A percentile compares a stretch with the other conserved stretches of the same genome.
These are phyloP conservation scores for Paramecium pentaurelia DNA, from an alignment of 73 alveolate species.

Conservation along the genomic window DNA sequence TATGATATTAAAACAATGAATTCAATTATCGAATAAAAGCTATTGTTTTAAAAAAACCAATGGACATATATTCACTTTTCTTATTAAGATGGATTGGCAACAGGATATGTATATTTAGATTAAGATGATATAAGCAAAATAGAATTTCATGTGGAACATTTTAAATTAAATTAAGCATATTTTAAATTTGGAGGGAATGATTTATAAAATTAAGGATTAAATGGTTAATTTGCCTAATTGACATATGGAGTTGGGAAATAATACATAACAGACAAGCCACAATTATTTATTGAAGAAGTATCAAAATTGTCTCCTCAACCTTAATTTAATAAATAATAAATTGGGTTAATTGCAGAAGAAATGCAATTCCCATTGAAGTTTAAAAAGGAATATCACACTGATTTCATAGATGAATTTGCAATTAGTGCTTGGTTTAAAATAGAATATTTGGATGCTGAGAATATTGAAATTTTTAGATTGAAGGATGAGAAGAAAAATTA, in stretches of 20 bases:
- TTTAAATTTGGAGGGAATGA: neutral
- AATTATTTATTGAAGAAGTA: neutral
- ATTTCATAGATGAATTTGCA: neutral
- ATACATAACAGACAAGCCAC: neutral
- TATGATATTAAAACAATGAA: slow-evolving; percentile 25
- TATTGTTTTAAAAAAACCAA: neutral
- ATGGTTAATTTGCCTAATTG: neutral
- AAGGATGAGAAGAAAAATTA: neutral
- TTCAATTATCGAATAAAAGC: neutral
- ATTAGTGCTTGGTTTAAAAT: slow-evolving; percentile 11
- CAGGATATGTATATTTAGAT: neutral
- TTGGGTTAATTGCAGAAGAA: neutral
- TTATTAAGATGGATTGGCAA: neutral
- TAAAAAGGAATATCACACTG: neutral
- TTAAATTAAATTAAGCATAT: neutral
- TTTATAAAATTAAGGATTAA: neutral
- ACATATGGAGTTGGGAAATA: neutral
- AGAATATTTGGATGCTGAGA: neutral
- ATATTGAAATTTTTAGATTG: neutral
- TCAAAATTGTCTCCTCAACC: neutral
- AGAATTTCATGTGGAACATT: slow-evolving; percentile 41
- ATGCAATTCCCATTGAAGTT: neutral
- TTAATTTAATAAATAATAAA: neutral
- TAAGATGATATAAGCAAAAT: slow-evolving; percentile 9
- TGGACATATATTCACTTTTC: slow-evolving; percentile 7